Conservation (phyloP, 2,329 filamentous ascomycete genomes). For the Claviceps spartinae region DNA sequence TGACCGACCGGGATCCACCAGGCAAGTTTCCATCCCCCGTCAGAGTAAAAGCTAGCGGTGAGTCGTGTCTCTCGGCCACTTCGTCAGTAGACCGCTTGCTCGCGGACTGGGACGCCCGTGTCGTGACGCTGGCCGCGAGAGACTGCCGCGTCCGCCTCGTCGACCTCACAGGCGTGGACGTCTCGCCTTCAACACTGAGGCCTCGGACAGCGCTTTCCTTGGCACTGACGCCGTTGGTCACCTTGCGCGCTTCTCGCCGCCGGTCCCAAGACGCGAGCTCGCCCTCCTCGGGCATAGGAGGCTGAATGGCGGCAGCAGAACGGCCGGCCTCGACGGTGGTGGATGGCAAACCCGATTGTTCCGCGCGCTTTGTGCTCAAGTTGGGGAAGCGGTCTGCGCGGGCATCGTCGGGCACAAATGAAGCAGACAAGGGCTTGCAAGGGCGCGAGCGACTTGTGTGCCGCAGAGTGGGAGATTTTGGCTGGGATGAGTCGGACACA, state of each 20-base stretch:
- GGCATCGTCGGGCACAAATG: constrained; percentile 14
- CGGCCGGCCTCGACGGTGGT: constrained; percentile 5
- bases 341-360: background rate
- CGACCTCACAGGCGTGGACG: constrained; percentile 18
- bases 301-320: constrained; percentile 10
- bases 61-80: constrained; percentile 33
- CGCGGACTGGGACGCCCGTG: constrained; percentile 33
- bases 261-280: constrained; percentile 20
- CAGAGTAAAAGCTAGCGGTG: constrained; percentile 37
- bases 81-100: constrained; percentile 43
- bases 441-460: constrained; percentile 11
- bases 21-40: constrained; percentile 32
- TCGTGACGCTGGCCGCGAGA: constrained; percentile 19
- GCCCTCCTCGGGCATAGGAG: constrained; percentile 16
- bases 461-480: constrained; percentile 19
- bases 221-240: constrained; percentile 23
- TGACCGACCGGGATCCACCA: constrained; percentile 45
- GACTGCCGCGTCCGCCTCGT: constrained; percentile 24
- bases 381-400: constrained; percentile 21
- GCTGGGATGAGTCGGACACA: constrained; percentile 23
- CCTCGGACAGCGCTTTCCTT: constrained; percentile 26
- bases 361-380: constrained; percentile 14
- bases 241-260: constrained; percentile 24
- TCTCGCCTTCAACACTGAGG: constrained; percentile 13
- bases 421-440: constrained; percentile 12